These are phyloP conservation scores for Mercurialis annua DNA, from an alignment of 345 rosid genomes.

Conservation along the genomic window DNA sequence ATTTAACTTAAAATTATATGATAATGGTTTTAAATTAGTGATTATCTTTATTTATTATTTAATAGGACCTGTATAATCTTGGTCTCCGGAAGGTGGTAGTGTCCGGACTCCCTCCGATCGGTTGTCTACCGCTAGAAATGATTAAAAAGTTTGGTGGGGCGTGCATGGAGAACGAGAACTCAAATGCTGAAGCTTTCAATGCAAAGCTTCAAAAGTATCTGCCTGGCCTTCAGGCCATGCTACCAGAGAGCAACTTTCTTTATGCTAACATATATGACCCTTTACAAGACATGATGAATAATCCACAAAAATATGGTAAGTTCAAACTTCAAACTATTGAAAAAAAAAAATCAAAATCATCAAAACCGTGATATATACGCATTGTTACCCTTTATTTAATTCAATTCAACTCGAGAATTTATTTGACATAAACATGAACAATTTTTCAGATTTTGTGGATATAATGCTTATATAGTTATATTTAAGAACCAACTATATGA, in stretches of 20 bases:
- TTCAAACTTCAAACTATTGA: too few relatives aligned
- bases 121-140: constrained; percentile 62
- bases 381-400: too few relatives aligned
- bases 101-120: constrained; percentile 57
- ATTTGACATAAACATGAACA: too few relatives aligned
- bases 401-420: too few relatives aligned
- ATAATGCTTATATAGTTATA: too few relatives aligned
- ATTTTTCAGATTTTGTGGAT: too few relatives aligned
- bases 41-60: too few relatives aligned
- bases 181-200: constrained; percentile 43
- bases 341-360: too few relatives aligned
- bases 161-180: constrained; percentile 48
- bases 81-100: constrained; percentile 47
- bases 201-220: constrained; percentile 38
- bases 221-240: constrained; percentile 30
- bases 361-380: too few relatives aligned
- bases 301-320: constrained; percentile 50
- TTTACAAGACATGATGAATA: constrained; percentile 41
- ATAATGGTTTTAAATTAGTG: too few relatives aligned
- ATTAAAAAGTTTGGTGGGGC: constrained; percentile 14
- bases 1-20: too few relatives aligned
- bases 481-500: too few relatives aligned
- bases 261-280: constrained; percentile 43
- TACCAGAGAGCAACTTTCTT: constrained; percentile 39
- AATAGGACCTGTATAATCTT: constrained; percentile 46